These are phyloP conservation scores for Stylonectria norvegica DNA, from an alignment of 2,329 filamentous ascomycete genomes.

Conservation along the genomic window DNA sequence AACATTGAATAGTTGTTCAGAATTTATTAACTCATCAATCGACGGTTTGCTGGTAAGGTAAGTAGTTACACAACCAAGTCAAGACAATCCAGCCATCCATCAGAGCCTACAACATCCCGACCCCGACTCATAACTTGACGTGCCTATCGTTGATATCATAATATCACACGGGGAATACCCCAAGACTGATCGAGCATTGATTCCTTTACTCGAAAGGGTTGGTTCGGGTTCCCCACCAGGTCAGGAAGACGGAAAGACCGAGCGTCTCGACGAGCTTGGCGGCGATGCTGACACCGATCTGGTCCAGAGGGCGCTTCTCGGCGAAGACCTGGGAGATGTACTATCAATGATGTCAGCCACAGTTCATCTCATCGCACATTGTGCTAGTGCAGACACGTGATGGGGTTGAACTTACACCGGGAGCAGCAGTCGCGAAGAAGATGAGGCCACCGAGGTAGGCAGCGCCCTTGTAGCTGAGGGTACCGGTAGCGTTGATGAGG, in stretches of 20 bases:
- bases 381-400: no score
- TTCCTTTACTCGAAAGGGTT: constrained; percentile 76
- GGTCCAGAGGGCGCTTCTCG: constrained; percentile 90
- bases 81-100: neutral
- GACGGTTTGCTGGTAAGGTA: neutral
- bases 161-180: constrained; percentile 16
- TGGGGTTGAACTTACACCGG: constrained; percentile 59
- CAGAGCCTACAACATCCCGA: neutral
- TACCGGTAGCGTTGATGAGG: constrained; percentile 90
- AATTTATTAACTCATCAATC: constrained; percentile 2
- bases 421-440: constrained; percentile 87
- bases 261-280: constrained; percentile 90
- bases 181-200: constrained; percentile 3
- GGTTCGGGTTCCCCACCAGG: constrained; percentile 95
- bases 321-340: constrained; percentile 82
- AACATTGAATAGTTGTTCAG: neutral
- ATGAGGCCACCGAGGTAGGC: constrained; percentile 88
- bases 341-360: constrained; percentile 42
- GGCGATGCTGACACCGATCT: constrained; percentile 77
- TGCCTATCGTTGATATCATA: neutral
- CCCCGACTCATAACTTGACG: neutral
- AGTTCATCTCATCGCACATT: neutral
- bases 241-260: constrained; percentile 86
- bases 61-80: neutral
- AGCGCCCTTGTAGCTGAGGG: constrained; percentile 93